These are phyloP conservation scores for Acanthamoeba culbertsoni DNA, from an alignment of 208 protist species.

Conservation along the genomic window DNA sequence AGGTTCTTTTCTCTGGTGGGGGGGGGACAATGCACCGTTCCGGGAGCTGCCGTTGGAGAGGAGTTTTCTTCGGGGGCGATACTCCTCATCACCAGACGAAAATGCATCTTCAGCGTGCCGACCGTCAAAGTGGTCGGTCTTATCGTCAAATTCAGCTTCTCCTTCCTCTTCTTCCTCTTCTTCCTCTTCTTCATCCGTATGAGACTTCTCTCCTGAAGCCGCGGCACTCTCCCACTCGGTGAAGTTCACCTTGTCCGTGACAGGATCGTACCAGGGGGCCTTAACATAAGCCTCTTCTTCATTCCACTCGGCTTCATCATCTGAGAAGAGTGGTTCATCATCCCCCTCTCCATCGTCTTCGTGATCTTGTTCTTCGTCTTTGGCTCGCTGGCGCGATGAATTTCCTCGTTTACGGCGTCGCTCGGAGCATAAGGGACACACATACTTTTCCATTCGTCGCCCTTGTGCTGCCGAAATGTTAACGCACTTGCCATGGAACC, in stretches of 20 bases:
- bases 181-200: no score
- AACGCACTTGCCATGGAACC: slow-evolving; percentile 74
- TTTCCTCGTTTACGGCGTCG: not conserved
- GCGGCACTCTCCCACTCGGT: not conserved
- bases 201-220: no score
- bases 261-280: not conserved
- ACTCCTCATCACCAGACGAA: no score
- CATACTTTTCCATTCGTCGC: slow-evolving; percentile 66
- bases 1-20: no score
- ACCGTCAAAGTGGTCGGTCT: no score
- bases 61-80: no score
- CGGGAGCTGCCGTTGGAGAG: no score
- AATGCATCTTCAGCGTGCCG: no score
- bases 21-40: no score
- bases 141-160: no score
- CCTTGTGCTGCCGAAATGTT: slow-evolving; percentile 69
- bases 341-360: not conserved
- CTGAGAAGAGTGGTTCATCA: not conserved
- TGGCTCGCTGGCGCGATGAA: not conserved
- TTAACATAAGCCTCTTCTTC: not conserved
- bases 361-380: not conserved
- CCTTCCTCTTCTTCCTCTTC: no score
- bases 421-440: slow-evolving; percentile 63
- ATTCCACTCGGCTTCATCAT: not conserved
- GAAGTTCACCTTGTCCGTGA: not conserved